A percentile compares a stretch with the other conserved stretches of the same genome.
phyloP scores from a whole-genome alignment of 805 yeast species.

The Candida piceae region DNA sequence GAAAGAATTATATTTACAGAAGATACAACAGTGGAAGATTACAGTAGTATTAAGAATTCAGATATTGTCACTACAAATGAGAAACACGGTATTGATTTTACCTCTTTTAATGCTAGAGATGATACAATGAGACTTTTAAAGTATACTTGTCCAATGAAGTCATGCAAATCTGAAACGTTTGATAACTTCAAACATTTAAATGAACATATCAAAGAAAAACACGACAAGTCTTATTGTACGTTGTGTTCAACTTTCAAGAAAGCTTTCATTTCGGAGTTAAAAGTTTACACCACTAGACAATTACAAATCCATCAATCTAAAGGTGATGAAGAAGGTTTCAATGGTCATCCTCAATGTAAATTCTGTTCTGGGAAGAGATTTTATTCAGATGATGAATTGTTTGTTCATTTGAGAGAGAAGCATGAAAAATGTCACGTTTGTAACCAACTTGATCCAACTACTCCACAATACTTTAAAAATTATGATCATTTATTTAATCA shows the following conservation, averaged over 20 bases:
- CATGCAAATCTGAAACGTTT: conserved; percentile 28
- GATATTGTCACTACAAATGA: conserved; percentile 27
- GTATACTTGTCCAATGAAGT: conserved; percentile 47
- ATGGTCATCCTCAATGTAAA: conserved; percentile 85
- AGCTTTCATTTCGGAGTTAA: conserved; percentile 70
- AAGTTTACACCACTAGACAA: conserved; percentile 53
- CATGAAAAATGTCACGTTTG: conserved; percentile 93
- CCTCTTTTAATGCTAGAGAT: conserved; percentile 42
- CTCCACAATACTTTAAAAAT: conserved; percentile 72
- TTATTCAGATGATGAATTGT: conserved; percentile 85
- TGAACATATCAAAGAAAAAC: conserved; percentile 61
- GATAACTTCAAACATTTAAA: conserved; percentile 51
- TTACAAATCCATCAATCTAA: conserved; percentile 62
- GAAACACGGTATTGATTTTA: conserved; percentile 55
- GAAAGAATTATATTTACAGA: conserved; percentile 54
- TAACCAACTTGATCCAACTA: conserved; percentile 55
- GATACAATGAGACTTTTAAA: conserved; percentile 49
- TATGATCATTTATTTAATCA: conserved; percentile 73
- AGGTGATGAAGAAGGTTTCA: conserved; percentile 77
- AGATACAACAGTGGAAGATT: conserved; percentile 33
- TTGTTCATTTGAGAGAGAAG: conserved; percentile 69
- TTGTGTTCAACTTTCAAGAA: conserved; percentile 75
- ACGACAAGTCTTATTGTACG: conserved; percentile 61
- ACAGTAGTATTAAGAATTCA: conserved; percentile 26
- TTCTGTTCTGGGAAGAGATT: conserved; percentile 72